Evolutionary conservation across 1,139 yeast species (phyloP).

Genomic region (Nakaseomyces kungkrabaensis): DNA sequence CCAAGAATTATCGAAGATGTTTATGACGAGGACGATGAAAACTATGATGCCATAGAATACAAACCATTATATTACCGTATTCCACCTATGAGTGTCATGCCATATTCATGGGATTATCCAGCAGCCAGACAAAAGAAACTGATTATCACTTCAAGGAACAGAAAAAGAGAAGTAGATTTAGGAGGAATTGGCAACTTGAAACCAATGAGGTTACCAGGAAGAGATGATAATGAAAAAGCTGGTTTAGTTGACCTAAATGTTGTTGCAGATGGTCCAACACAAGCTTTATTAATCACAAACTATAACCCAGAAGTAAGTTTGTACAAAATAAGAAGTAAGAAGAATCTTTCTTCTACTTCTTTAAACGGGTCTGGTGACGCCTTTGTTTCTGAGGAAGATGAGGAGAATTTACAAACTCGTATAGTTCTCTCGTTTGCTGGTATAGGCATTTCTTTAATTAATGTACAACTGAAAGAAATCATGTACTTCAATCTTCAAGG

Average conservation of each 20-base stretch:
- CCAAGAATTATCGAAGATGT: slow-evolving; percentile 45
- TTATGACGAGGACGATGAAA: slow-evolving; percentile 47
- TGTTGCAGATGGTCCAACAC: slow-evolving; percentile 93
- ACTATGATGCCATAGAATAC: slow-evolving; percentile 36
- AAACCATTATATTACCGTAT: slow-evolving; percentile 68
- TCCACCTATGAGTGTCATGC: slow-evolving; percentile 92
- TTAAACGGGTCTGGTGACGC: slow-evolving; percentile 36
- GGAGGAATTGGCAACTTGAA: slow-evolving; percentile 88
- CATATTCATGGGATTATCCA: slow-evolving; percentile 96
- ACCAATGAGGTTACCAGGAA: slow-evolving; percentile 69
- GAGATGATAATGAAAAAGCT: slow-evolving; percentile 33
- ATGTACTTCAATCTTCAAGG: slow-evolving; percentile 77
- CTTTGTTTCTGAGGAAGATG: slow-evolving; percentile 58
- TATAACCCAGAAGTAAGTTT: slow-evolving; percentile 71
- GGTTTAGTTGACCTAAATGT: slow-evolving; percentile 75
- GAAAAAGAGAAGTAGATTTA: slow-evolving; percentile 69
- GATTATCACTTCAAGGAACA: slow-evolving; percentile 58
- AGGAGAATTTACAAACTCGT: slow-evolving; percentile 56
- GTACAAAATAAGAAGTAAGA: slow-evolving; percentile 39
- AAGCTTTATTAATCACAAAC: slow-evolving; percentile 72
- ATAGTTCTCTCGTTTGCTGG: slow-evolving; percentile 70
- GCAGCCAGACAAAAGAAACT: slow-evolving; percentile 80
- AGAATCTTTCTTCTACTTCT: slow-evolving; percentile 22
- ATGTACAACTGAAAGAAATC: slow-evolving; percentile 61
- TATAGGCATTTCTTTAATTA: slow-evolving; percentile 76